These are phyloP conservation scores for Alopecurus myosuroides DNA, from an alignment of 176 grass and related monocot genomes.

Conservation along the genomic window DNA sequence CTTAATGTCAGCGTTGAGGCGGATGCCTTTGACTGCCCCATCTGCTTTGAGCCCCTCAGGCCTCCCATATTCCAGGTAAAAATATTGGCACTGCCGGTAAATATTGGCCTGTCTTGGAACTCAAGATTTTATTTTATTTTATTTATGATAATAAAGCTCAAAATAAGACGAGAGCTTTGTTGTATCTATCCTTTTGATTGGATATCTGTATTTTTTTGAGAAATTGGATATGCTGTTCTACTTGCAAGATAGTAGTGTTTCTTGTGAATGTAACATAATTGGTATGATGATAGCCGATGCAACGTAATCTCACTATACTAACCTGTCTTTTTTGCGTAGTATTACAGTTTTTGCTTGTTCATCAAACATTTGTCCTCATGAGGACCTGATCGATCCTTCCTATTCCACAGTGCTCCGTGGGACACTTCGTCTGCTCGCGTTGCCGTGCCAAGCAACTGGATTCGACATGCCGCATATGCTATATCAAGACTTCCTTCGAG, in stretches of 20 bases:
- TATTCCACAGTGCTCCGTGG: not conserved
- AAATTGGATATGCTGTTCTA: too few relatives aligned
- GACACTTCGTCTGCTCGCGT: not conserved
- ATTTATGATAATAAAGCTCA: not conserved
- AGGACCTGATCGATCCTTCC: too few relatives aligned
- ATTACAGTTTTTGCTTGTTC: too few relatives aligned
- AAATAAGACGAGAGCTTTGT: not conserved
- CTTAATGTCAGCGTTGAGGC: not conserved
- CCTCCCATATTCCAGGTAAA: not conserved
- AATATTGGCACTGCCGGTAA: not conserved
- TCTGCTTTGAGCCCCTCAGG: not conserved
- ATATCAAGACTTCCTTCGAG: not conserved
- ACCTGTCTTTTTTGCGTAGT: too few relatives aligned
- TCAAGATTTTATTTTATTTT: not conserved
- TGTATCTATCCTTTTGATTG: too few relatives aligned
- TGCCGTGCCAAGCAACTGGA: not conserved
- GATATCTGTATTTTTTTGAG: too few relatives aligned
- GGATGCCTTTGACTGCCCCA: not conserved
- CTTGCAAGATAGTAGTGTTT: too few relatives aligned
- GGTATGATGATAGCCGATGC: too few relatives aligned
- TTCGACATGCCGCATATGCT: too few relatives aligned
- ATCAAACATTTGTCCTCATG: too few relatives aligned
- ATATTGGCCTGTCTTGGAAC: not conserved
- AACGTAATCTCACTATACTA: too few relatives aligned
- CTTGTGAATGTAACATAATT: not conserved